These are phyloP conservation scores for Xylariaceae sp. DNA, from an alignment of 2,329 filamentous ascomycete species.

Conservation along the genomic window DNA sequence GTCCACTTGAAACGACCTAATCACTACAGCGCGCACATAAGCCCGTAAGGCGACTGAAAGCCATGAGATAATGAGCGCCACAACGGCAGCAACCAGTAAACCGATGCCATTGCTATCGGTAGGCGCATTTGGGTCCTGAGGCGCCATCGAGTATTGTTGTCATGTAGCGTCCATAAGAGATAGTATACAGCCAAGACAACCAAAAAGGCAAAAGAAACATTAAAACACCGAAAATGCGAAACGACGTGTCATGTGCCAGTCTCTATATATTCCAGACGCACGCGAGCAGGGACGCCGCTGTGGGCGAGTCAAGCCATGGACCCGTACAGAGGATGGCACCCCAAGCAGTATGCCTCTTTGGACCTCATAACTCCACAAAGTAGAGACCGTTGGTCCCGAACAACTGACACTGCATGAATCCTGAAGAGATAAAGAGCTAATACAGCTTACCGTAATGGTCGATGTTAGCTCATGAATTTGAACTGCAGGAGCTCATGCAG, in stretches of 20 bases:
- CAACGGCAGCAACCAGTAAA: constrained; percentile 44
- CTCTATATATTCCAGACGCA: constrained; percentile 14
- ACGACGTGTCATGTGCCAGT: constrained; percentile 1
- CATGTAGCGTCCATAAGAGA: constrained; percentile 33
- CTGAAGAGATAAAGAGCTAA: background rate
- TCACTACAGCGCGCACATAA: constrained; percentile 40
- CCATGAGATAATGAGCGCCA: constrained; percentile 45
- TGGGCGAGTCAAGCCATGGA: background rate
- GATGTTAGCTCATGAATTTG: constrained; percentile 11
- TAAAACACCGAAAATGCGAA: constrained; percentile 2
- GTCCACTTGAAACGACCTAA: constrained; percentile 53
- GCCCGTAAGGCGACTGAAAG: constrained; percentile 39
- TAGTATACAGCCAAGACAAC: constrained; percentile 23
- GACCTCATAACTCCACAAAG: background rate
- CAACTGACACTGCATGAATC: background rate
- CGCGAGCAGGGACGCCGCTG: constrained; percentile 8
- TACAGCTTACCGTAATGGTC: constrained; percentile 13
- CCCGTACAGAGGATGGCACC: constrained; percentile 6
- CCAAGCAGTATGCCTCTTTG: constrained; percentile 6
- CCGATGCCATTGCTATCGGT: constrained; percentile 42
- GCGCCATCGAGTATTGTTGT: constrained; percentile 38
- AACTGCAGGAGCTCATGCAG: constrained; percentile 11
- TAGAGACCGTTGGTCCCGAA: constrained; percentile 3
- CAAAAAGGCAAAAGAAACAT: constrained; percentile 22
- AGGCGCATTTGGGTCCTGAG: constrained; percentile 41